These are phyloP conservation scores for Fusarium kyushuense DNA, from an alignment of 2,329 filamentous ascomycete genomes.

Conservation along the genomic window DNA sequence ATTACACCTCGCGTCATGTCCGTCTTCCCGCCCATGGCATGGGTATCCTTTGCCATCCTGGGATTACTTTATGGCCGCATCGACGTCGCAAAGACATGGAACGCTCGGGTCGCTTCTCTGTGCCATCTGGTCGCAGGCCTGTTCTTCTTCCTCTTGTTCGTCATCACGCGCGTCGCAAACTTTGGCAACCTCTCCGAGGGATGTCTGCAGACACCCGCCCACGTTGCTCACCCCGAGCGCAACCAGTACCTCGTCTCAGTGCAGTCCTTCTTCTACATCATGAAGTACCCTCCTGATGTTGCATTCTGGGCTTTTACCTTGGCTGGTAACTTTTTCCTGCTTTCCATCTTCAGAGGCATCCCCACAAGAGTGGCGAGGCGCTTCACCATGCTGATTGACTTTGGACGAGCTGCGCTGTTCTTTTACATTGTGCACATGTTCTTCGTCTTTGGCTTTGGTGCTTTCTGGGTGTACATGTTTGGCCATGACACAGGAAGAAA, in stretches of 20 bases:
- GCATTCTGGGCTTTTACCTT: conserved; percentile 59
- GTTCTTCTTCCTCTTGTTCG: conserved; percentile 54
- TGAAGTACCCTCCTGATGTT: conserved; percentile 62
- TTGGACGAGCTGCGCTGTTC: conserved; percentile 61
- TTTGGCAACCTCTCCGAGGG: conserved; percentile 60
- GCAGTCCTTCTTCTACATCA: conserved; percentile 60
- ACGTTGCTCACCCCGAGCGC: conserved; percentile 44
- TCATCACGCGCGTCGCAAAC: conserved; percentile 56
- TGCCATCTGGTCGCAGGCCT: conserved; percentile 50
- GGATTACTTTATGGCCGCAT: conserved; percentile 60
- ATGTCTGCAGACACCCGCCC: conserved; percentile 57
- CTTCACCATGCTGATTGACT: conserved; percentile 55
- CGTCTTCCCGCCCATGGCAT: conserved; percentile 59
- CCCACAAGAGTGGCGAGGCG: conserved; percentile 49
- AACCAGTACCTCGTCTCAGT: conserved; percentile 59
- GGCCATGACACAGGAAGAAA: conserved; percentile 51
- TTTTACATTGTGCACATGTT: conserved; percentile 59
- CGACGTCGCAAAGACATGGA: conserved; percentile 51
- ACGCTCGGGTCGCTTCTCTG: conserved; percentile 39
- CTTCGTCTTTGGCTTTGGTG: conserved; percentile 49
- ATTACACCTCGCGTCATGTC: conserved; percentile 51
- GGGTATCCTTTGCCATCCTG: conserved; percentile 60
- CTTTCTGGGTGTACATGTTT: conserved; percentile 47
- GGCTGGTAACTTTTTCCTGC: conserved; percentile 54
- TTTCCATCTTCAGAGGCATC: conserved; percentile 53